Evolutionary conservation across 805 yeast species (phyloP), one percentile per base, ranked within the genome.

Genomic region (Teunomyces tritomae): DNA sequence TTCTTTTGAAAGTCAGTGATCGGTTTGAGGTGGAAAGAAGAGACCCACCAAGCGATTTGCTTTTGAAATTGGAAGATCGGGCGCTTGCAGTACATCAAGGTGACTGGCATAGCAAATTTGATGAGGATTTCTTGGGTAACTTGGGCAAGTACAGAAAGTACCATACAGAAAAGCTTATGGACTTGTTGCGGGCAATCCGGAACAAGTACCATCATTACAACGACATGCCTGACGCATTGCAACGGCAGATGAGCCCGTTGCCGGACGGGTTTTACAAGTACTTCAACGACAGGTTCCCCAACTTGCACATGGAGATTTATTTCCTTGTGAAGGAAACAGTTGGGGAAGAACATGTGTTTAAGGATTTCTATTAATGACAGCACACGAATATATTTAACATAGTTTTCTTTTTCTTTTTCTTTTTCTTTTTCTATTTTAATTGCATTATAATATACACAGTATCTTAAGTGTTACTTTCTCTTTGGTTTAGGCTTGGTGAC

Each of bases 191-290:
- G 49, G 97, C 97, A 0, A 66, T 94, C 56, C 77, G 99, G 57
- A 94, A 94, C 70, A 94, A 94, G 65, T 85, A 89, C 59, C 98
- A 94, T 64, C 99, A 94, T 64, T 92, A 79, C 64, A 89, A 89
- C 67, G 99, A 94, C 63, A 69, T 91, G 61, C 96, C 97, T 1
- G 75, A 68, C 8, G 78, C 72, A 10, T 73, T 94, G 49, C 82
- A 80, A 45, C 62, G 61, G 11, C 74, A 79, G 43, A 85, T 94
- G 80, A 85, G 89, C 14, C 85, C 92, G 0, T 67, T 89, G 26
- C 97, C 97, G 0, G 81, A 82, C 43, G 97, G 96, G 0, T 94
- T 88, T 62, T 87, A 89, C 64, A 65, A 71, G 39, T 94, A 87
- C 63, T 94, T 89, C 66, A 80, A 82, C 39, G 59, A 64, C 27